Evolutionary conservation across 129 eudicot genomes (phyloP), one percentile per base, ranked within the genome.

Genomic region (Flaveria robusta): DNA sequence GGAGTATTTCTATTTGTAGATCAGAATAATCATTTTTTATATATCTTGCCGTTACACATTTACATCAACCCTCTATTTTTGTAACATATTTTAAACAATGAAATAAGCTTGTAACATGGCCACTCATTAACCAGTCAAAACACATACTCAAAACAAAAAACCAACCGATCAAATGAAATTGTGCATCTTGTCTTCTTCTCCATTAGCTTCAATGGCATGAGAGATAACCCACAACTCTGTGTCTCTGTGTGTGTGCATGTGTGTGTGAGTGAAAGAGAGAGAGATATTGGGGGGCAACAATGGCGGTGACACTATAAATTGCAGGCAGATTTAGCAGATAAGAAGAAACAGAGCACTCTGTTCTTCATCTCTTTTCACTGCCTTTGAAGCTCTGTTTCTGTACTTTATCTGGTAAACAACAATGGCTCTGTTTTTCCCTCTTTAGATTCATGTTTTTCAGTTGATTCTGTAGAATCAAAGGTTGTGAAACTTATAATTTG

Each of bases 171-270:
- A 29, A 29, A 72, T 13, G 27, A 27, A 79, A 49, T 39, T 65
- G 26, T 73, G 39, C 68, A 79, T 72, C 68, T 79, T 79, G 83
- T 79, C 74, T 22, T 55, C 74, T 72, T 65, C 79, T 65, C 41
- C 69, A 13, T 62, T 12, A 78, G 19, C 64, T 70, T 55, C 81
- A 49, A 39, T 41, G 42, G 18, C 60, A 56, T 56, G 77, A 59
- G 29, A 15, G 47, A 49, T 31, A 45, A 63, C 14, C 63, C 63
- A 62, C 79, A 49, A 43, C 55, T 14, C 31, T n/a, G 24, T 60
- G 27, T 14, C 9, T 60, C 27, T 56, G 27, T 56, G 12, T 64
- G 14, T n/a, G 2, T 69, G 42, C 23, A 14, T 23, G 20, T 15
- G 29, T 23, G 47, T 69, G 54, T 67, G 7, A 9, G 7, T 31